These are phyloP conservation scores for Xerocomus brunneocitrinus DNA, from an alignment of 768 basidiomycete species.

Conservation along the genomic window DNA sequence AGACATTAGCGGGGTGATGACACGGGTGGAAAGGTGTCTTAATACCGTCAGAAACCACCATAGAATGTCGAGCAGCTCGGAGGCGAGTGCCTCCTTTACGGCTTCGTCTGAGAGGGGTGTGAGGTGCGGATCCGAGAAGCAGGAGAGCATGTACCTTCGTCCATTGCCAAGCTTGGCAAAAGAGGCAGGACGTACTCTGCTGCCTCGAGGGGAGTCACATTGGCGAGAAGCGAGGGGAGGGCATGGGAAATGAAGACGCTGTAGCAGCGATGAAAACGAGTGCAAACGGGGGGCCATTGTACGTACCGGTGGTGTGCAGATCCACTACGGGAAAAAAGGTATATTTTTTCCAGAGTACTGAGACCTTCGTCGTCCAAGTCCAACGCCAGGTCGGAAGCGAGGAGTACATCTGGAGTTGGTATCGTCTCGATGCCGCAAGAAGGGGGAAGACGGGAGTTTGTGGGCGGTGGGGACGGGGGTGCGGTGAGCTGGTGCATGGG, in stretches of 20 bases:
- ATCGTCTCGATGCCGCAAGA: constrained; percentile 26
- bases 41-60: constrained; percentile 88
- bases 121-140: constrained; percentile 3
- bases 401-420: constrained; percentile 24
- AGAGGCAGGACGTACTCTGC: constrained; percentile 91
- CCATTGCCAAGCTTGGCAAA: constrained; percentile 79
- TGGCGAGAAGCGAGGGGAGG: constrained; percentile 69
- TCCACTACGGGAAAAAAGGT: constrained; percentile 79
- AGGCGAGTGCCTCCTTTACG: constrained; percentile 84
- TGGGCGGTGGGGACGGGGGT: constrained; percentile 24
- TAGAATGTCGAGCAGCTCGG: constrained; percentile 73
- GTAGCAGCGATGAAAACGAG: constrained; percentile 26
- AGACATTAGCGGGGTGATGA: constrained; percentile 2
- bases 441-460: constrained; percentile 19
- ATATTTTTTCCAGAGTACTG: constrained; percentile 85
- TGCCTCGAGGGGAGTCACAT: constrained; percentile 81
- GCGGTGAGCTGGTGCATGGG: constrained; percentile 17
- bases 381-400: constrained; percentile 27
- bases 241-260: constrained; percentile 83
- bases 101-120: constrained; percentile 56
- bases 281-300: background rate
- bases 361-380: constrained; percentile 77
- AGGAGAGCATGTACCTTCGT: constrained; percentile 55
- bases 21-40: constrained; percentile 1
- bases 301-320: constrained; percentile 54